Base-by-base conservation (phyloP, 2,329 filamentous ascomycete species). In the Aspergillus tamarii region DNA sequence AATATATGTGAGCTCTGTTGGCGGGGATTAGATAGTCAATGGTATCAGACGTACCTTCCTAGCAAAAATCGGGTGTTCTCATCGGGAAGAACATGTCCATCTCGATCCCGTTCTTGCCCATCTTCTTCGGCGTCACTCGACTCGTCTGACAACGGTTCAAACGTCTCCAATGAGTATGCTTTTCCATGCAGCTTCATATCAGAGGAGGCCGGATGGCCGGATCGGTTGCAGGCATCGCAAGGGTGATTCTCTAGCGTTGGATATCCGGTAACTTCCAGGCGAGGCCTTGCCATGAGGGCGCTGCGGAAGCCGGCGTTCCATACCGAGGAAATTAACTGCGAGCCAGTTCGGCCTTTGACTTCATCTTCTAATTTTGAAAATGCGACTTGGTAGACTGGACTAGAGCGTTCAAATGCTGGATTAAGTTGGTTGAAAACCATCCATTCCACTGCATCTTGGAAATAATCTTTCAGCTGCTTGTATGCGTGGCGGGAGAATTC, bases 391-490 rank as follows among this genome's bases (percentile, higher is more conserved):
- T 93, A 95, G 14, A 93, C 80, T 9, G 85, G 82, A 64, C 91
- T 87, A 6, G 85, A 79, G 21, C 84, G 83, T 12, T 85, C 79
- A 70, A 93, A 94, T 0, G 83, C 87, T 0, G 91, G 91, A 68
- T 93, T 90, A 57, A 95, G 83, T 69, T 90, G 89, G 73, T 91
- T 91, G 71, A 93, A 90, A 2, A 94, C 88, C 78, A 94, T 89
- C 91, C 91, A 94, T 73, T 93, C 90, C 2, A 94, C 83, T 0
- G 87, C 89, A 69, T 89, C 88, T 55, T 85, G 86, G 79, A 94
- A 94, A 57, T 93, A 87, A 45, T 92, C 88, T 67, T 88, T 89
- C 0, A 89, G 80, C 57, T 90, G 90, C 68, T 89, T 88, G 66
- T 88, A 87, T 0, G 87, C 84, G 62, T 90, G 84, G 4, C 84